Base-by-base conservation (phyloP, 768 basidiomycete species). In the Leccinum variicolor region DNA sequence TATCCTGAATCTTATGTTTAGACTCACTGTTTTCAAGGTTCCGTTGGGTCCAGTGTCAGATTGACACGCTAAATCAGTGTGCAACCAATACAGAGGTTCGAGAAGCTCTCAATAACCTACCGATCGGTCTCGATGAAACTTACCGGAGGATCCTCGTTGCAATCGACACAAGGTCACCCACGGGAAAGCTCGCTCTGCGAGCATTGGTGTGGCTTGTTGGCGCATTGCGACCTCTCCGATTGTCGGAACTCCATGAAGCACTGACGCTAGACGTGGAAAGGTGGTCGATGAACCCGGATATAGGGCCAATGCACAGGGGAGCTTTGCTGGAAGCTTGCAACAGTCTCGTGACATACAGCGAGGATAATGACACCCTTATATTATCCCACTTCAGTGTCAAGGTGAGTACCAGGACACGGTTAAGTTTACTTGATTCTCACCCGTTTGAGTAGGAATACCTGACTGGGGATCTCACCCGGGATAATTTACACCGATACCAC, bases 371-470 rank as follows among this genome's bases (percentile, higher is more conserved):
- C 5, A 28, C 60, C 9, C 14, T 65, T 2, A 53, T 59, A 5
- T 45, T 67, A 11, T 67, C 66, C 2, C 66, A 67, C 45, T 67
- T 59, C n/a, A 67, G 66, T 33, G 66, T 67, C 50, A 67, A 64
- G 58, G 66, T 65, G 47, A 45, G 57, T 31, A 8, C 2, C 25
- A 33, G n/a, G 1, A 4, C 19, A n/a, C 10, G 0, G 0, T 29
- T 21, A 3, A 17, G 14, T 39, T 13, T 5, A 8, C 52, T 13
- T 43, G 2, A 11, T 4, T 3, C 23, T 48, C 4, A 33, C 10
- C 11, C 1, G 15, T 46, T 21, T 4, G 21, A 13, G 7, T 15
- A 65, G 60, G 64, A 65, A 15, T 65, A 65, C n/a, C 57, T 65
- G 28, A 53, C 41, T 7, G 52, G 57, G 6, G 45, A 53, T 36